phyloP scores from a whole-genome alignment of 2,329 filamentous ascomycete genomes.

The Aspergillus luchuensis region DNA sequence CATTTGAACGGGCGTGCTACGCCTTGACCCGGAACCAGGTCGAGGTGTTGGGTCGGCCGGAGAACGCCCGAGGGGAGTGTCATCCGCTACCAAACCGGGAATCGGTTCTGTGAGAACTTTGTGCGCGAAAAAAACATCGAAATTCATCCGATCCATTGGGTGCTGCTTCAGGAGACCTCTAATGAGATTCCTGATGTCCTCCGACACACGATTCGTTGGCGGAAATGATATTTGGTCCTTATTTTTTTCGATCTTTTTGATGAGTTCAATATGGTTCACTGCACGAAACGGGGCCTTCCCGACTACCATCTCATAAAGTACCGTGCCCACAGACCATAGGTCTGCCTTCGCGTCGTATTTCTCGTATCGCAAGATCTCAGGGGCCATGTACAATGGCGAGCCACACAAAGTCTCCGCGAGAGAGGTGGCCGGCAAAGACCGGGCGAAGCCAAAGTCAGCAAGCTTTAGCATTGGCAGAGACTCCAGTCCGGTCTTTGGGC shows the following conservation, averaged over 20 bases:
- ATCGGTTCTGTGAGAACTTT: slow-evolving; percentile 73
- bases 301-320: slow-evolving; percentile 92
- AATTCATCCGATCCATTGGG: slow-evolving; percentile 80
- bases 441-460: slow-evolving; percentile 97
- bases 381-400: slow-evolving; percentile 97
- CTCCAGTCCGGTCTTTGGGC: slow-evolving; percentile 75
- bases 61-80: slow-evolving; percentile 51
- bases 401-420: slow-evolving; percentile 95
- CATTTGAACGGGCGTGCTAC: slow-evolving; percentile 18
- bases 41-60: slow-evolving; percentile 23
- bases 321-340: slow-evolving; percentile 95
- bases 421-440: slow-evolving; percentile 84
- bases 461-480: slow-evolving; percentile 96
- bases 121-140: slow-evolving; percentile 81
- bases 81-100: slow-evolving; percentile 78
- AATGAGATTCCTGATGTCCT: slow-evolving; percentile 79
- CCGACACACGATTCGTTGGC: slow-evolving; percentile 68
- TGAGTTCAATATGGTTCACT: slow-evolving; percentile 88
- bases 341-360: slow-evolving; percentile 97
- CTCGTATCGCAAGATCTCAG: slow-evolving; percentile 94
- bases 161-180: slow-evolving; percentile 79
- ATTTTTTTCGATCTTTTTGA: slow-evolving; percentile 86
- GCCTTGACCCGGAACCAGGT: slow-evolving; percentile 22
- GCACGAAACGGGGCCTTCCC: slow-evolving; percentile 90
- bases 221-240: slow-evolving; percentile 85